phyloP scores from a whole-genome alignment of 257 asterid genomes.

The Plantago elongata region DNA sequence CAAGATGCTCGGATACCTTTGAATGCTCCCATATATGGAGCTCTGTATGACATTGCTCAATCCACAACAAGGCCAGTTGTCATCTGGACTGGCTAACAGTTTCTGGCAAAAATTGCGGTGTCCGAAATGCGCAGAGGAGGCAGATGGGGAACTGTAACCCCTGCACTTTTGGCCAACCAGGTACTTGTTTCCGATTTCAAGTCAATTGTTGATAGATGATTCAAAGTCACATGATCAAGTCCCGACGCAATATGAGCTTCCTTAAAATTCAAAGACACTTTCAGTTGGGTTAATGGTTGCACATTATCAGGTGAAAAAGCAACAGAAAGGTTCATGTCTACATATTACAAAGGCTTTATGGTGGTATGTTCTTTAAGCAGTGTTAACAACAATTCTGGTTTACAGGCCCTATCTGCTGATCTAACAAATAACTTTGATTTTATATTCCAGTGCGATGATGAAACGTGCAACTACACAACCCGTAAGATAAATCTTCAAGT shows the following conservation, averaged over 20 bases:
- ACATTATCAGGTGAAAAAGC: constrained; percentile 70
- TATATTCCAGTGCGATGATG: constrained; percentile 77
- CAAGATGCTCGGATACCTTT: constrained; percentile 64
- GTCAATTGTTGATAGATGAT: no score
- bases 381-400: constrained; percentile 20
- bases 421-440: not conserved
- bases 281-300: constrained; percentile 16
- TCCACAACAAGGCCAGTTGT: constrained; percentile 42
- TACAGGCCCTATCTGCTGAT: not conserved
- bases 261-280: not conserved
- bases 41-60: constrained; percentile 47
- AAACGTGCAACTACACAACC: constrained; percentile 76
- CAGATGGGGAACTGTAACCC: constrained; percentile 45
- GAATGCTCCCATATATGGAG: constrained; percentile 60
- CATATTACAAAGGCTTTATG: constrained; percentile 78
- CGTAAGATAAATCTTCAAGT: constrained; percentile 73
- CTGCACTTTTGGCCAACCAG: constrained; percentile 80
- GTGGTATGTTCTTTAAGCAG: constrained; percentile 41
- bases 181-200: constrained; percentile 22
- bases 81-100: constrained; percentile 31
- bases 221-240: no score
- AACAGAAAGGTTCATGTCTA: constrained; percentile 64
- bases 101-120: constrained; percentile 73
- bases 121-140: constrained; percentile 81
- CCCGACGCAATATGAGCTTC: not conserved